Evolutionary conservation across 305 asterid genomes (phyloP).

Genomic region (Rubia balearica): DNA sequence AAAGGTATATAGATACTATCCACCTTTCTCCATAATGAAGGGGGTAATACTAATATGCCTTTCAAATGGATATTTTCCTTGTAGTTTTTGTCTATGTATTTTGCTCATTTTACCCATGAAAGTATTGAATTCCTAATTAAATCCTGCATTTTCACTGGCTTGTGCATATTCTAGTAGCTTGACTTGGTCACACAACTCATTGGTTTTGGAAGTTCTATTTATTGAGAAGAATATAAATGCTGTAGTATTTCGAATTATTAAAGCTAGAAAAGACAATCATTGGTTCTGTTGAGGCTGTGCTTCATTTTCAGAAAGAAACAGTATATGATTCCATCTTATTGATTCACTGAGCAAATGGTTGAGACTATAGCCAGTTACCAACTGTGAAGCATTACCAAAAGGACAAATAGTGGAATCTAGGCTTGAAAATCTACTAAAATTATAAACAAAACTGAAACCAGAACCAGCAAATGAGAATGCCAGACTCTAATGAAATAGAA

Average conservation of each 20-base stretch:
- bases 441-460: background rate
- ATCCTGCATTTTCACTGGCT: background rate
- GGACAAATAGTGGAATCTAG: background rate
- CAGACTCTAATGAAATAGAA: no score
- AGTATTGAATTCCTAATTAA: background rate
- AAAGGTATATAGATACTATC: constrained; percentile 34
- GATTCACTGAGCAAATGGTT: background rate
- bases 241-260: background rate
- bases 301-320: background rate
- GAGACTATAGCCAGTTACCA: background rate
- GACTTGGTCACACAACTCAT: background rate
- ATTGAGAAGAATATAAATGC: background rate
- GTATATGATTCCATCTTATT: background rate
- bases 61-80: background rate
- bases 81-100: background rate
- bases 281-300: background rate
- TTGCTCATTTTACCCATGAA: no score
- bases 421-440: background rate
- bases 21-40: constrained; percentile 6
- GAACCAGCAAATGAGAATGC: no score
- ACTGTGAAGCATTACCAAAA: background rate
- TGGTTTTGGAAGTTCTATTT: background rate
- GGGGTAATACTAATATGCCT: constrained; percentile 1
- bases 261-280: background rate
- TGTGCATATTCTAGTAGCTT: background rate